Conservation (phyloP, 2,329 filamentous ascomycete genomes). For the Trichoderma brevicompactum region DNA sequence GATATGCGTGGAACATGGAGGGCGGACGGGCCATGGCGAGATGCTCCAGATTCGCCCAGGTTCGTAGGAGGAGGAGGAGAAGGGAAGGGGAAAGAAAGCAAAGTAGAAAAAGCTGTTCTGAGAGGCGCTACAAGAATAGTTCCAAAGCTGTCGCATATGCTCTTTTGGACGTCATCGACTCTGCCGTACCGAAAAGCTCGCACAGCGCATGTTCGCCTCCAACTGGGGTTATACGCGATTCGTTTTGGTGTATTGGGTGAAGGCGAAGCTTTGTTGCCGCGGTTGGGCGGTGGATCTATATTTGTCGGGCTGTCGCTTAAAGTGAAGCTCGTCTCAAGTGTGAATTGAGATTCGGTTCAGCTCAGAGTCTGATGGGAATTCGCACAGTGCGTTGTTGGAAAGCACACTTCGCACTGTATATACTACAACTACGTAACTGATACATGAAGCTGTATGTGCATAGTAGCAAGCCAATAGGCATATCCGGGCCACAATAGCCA, state of each 20-base stretch:
- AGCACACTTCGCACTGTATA: neutral
- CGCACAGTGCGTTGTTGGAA: neutral
- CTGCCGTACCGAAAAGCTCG: slow-evolving; percentile 31
- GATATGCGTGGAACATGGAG: slow-evolving; percentile 70
- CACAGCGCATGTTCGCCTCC: slow-evolving; percentile 39
- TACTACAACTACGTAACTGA: too few species aligned
- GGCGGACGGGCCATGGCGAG: slow-evolving; percentile 51
- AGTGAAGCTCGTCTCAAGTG: slow-evolving; percentile 2
- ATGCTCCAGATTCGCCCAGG: neutral
- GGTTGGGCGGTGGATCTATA: neutral
- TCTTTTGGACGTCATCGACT: slow-evolving; percentile 40
- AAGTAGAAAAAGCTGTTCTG: slow-evolving; percentile 24
- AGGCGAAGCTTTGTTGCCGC: neutral
- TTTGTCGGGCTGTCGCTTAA: neutral
- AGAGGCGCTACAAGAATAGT: slow-evolving; percentile 28
- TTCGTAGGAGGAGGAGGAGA: neutral
- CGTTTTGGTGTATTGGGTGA: neutral
- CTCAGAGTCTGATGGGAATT: neutral
- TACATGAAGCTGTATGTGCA: too few species aligned
- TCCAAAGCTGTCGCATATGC: slow-evolving; percentile 37
- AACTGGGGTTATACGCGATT: neutral
- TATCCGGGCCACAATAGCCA: too few species aligned
- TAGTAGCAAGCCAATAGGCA: too few species aligned
- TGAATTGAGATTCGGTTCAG: slow-evolving; percentile 12
- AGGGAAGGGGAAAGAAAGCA: neutral